Percentiles rank a stretch among this genome's conserved stretches.
Conservation (phyloP, 192 early-diverging fungal species). For the Geranomyces michiganensis region DNA sequence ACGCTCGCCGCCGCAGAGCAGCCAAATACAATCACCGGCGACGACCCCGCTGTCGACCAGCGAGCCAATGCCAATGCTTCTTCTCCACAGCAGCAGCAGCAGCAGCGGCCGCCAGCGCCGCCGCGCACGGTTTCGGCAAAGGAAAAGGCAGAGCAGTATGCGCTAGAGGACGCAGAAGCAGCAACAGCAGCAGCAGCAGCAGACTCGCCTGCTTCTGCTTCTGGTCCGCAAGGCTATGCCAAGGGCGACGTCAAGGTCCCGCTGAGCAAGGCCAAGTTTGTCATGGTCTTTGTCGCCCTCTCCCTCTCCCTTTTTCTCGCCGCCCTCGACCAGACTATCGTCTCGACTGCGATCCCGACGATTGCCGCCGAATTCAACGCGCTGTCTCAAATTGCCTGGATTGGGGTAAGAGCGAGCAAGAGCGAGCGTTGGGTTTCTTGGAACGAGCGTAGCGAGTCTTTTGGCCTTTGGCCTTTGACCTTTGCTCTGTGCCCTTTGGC, state of each 20-base stretch:
- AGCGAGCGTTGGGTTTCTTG: slow-evolving; percentile 61
- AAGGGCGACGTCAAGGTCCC: slow-evolving; percentile 10
- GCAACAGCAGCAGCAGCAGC: background rate
- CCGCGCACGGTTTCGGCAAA: background rate
- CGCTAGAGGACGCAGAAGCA: no score
- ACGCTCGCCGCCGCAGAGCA: no score
- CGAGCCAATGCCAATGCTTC: background rate
- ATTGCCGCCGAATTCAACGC: slow-evolving; percentile 74
- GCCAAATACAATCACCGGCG: no score
- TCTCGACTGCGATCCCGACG: slow-evolving; percentile 70
- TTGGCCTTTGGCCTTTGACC: no score
- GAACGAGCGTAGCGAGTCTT: slow-evolving; percentile 9
- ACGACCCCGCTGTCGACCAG: background rate
- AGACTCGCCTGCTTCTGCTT: background rate
- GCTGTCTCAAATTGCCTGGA: slow-evolving; percentile 74
- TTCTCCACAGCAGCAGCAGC: background rate
- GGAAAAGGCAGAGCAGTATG: background rate
- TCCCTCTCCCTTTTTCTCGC: slow-evolving; percentile 71
- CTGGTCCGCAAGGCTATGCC: background rate
- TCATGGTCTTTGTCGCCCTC: slow-evolving; percentile 44
- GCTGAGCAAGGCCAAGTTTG: background rate
- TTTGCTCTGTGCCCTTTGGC: no score
- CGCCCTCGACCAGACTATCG: slow-evolving; percentile 79
- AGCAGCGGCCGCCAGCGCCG: background rate
- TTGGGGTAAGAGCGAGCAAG: slow-evolving; percentile 52